phyloP scores from a whole-genome alignment of 164 flowering plant genomes.

The grape (Vitis vinifera) region DNA sequence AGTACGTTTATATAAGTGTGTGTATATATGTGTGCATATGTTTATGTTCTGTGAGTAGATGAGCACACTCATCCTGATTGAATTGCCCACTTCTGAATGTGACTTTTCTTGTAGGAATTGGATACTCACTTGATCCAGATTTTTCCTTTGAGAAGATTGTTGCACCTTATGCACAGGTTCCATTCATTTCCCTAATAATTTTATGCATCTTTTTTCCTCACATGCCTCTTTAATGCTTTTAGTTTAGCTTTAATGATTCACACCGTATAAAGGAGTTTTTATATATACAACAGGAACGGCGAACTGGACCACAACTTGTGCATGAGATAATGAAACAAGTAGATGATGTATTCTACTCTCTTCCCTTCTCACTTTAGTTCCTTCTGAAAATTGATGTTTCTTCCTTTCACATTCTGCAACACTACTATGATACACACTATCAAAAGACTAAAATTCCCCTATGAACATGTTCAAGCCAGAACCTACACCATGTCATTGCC shows the following conservation, averaged over 20 bases:
- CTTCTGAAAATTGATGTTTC: background rate
- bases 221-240: background rate
- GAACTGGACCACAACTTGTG: conserved; percentile 63
- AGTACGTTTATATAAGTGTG: too few species aligned
- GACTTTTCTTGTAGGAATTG: conserved; percentile 60
- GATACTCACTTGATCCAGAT: conserved; percentile 72
- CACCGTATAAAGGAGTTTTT: conserved; percentile 66
- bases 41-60: too few species aligned
- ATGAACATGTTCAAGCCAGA: conserved; percentile 62
- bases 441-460: background rate
- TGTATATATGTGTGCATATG: too few species aligned
- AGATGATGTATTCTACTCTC: conserved; percentile 29
- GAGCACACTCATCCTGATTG: too few species aligned
- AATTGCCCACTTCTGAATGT: conserved; percentile 6
- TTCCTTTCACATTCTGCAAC: too few species aligned
- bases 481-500: conserved; percentile 83
- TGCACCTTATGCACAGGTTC: conserved; percentile 95
- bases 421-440: too few species aligned
- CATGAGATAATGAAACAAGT: conserved; percentile 81
- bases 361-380: conserved; percentile 2
- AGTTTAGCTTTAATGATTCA: conserved; percentile 1
- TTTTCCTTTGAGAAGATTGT: conserved; percentile 90
- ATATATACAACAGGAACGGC: conserved; percentile 58
- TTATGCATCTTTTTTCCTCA: background rate
- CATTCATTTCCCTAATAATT: conserved; percentile 1